Evolutionary conservation across 805 yeast species (phyloP).

Genomic region (Maudiozyma saulgeensis): DNA sequence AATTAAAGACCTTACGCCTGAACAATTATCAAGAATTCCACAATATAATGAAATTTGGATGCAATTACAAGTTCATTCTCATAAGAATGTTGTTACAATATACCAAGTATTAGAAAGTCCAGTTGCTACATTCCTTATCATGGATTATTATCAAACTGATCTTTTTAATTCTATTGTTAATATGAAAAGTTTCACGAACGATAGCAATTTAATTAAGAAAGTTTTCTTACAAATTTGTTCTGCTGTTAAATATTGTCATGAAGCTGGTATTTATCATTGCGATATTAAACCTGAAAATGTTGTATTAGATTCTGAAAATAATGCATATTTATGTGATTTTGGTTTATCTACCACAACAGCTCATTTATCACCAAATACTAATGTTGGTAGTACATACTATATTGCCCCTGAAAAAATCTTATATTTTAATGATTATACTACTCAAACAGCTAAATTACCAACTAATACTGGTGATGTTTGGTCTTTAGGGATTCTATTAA

Average conservation of each 20-base stretch:
- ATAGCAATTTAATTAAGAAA: slow-evolving; percentile 42
- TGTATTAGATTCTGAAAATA: slow-evolving; percentile 50
- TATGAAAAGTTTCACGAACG: slow-evolving; percentile 46
- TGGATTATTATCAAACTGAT: slow-evolving; percentile 87
- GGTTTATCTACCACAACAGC: slow-evolving; percentile 69
- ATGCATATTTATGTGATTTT: slow-evolving; percentile 69
- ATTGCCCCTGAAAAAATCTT: slow-evolving; percentile 80
- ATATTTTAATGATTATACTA: slow-evolving; percentile 6
- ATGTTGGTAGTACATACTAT: slow-evolving; percentile 82
- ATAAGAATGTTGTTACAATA: slow-evolving; percentile 69
- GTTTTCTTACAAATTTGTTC: slow-evolving; percentile 72
- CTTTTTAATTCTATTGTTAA: slow-evolving; percentile 80
- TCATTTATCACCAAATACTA: slow-evolving; percentile 56
- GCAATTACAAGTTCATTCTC: slow-evolving; percentile 66
- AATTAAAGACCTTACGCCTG: slow-evolving; percentile 26
- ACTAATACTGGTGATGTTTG: slow-evolving; percentile 76
- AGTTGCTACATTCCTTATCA: slow-evolving; percentile 53
- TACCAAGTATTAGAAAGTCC: slow-evolving; percentile 61
- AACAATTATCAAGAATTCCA: slow-evolving; percentile 28
- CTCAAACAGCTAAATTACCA: slow-evolving; percentile 30
- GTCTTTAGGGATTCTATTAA: slow-evolving; percentile 75
- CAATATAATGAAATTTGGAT: slow-evolving; percentile 57
- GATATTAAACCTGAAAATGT: slow-evolving; percentile 95
- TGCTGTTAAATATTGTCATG: slow-evolving; percentile 75
- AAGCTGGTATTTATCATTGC: slow-evolving; percentile 79